Base-by-base conservation (phyloP, 768 basidiomycete genomes). In the Russula compacta region DNA sequence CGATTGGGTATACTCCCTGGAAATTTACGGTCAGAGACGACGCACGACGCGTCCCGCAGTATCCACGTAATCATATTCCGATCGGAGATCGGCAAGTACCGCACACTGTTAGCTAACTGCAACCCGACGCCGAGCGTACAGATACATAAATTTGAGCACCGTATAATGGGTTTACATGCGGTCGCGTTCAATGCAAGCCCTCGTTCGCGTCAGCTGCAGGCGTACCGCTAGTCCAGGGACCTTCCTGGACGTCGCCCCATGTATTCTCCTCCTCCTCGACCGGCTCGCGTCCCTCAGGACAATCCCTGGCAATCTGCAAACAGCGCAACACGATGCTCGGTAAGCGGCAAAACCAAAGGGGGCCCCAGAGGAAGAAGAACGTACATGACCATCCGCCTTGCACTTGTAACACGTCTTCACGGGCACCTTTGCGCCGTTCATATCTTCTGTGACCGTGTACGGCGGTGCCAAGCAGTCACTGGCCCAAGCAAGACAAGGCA, bases 351-450 rank as follows among this genome's bases (percentile, higher is more conserved):
- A 0, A 32, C n/a, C n/a, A 9, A 44, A 4, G 17, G 3, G 19
- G n/a, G 11, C 24, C 7, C 10, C 8, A 15, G 43, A n/a, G 11
- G 29, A 53, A 17, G 29, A 43, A 35, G 8, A 57, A 77, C 88
- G 73, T 70, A 92, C 90, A 77, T 93, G 90, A 65, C 91, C 91
- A 72, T 89, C 87, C 71, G 85, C 83, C 70, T 89, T 86, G 69
- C 92, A 93, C 69, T 89, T 92, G 76, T 89, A 93, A 71, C 91
- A 93, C 54, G 87, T 89, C 77, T 87, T 92, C 64, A 70, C 82
- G 74, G 83, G 88, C 72, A 78, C 82, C 58, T 75, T 72, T 46
- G 54, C 19, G 29, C 63, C 70, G 53, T 78, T 77, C 57, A 60
- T 52, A 47, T 81, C 80, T 47, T 76, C 71, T 21, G 75, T 71